Base-by-base conservation (phyloP, 495 filamentous ascomycete genomes). In the Amorphotheca resinae region DNA sequence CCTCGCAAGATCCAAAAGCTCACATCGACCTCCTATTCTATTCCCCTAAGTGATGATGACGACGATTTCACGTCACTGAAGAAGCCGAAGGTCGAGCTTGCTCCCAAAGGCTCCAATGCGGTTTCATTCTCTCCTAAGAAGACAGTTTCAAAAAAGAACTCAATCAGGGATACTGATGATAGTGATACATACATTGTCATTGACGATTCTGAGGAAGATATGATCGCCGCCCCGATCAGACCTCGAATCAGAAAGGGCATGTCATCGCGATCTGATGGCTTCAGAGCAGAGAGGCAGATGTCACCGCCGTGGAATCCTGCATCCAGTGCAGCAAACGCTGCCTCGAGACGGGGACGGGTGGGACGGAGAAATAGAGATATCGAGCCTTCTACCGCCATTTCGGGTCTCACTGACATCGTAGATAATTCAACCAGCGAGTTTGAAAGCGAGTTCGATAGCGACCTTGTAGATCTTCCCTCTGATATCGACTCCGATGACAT, bases 201-300 rank as follows among this genome's bases (percentile, higher is more conserved):
- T 17, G 59, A 66, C 4, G 62, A 68, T 38, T 55, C 50, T 30
- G 59, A 64, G 15, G 42, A 31, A 9, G 46, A 53, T 18, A 38
- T 36, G 5, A 23, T 44, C 21, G 17, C 48, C 32, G 36, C 41
- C 15, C 35, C 42, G 38, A 8, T 36, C 16, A 39, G 37, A 22
- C 44, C 45, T 16, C 18, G 20, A 8, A 18, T 18, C 2, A 36
- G 18, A 20, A 2, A 36, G 33, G 18, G 9, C 5, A 20, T 36
- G 9, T 2, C 2, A 36, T 8, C 9, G 8, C 2, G 16, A 1
- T n/a, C 9, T 20, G 16, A 14, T 8, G 33, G 9, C 3, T 36
- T 14, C 33, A 36, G 16, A 28, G 5, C 25, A 5, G 5, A 5
- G 25, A 28, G 25, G 11, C 11, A 33, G 7, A 12, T 7, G 9